phyloP scores from a whole-genome alignment of 768 basidiomycete genomes.

The Trametes meyenii region DNA sequence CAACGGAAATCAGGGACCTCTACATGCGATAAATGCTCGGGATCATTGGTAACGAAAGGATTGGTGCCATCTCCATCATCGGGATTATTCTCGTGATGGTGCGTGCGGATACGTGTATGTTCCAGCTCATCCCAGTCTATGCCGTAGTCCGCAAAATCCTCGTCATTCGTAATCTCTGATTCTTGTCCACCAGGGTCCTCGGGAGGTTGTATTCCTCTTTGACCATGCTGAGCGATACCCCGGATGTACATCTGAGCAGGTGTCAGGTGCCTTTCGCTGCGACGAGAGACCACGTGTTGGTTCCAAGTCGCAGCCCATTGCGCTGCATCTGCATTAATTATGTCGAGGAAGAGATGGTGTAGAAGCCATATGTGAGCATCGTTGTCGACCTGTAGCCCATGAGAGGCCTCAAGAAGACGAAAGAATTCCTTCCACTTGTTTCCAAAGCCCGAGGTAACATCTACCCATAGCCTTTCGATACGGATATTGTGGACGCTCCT shows the following conservation, averaged over 20 bases:
- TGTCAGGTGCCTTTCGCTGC: neutral
- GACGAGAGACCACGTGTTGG: neutral
- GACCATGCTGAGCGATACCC: neutral
- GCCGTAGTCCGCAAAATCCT: neutral
- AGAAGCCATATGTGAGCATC: conserved; percentile 33
- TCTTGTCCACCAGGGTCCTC: neutral
- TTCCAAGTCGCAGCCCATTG: conserved; percentile 1
- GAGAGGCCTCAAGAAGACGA: conserved; percentile 25
- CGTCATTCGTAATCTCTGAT: no score
- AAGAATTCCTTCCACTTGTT: conserved; percentile 35
- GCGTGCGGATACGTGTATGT: neutral
- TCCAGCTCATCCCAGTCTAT: neutral
- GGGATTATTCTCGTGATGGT: neutral
- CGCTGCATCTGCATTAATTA: conserved; percentile 20
- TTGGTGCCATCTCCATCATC: neutral
- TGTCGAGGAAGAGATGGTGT: conserved; percentile 26
- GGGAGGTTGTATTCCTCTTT: neutral
- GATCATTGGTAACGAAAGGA: neutral
- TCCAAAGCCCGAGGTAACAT: conserved; percentile 33
- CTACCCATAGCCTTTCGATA: conserved; percentile 36
- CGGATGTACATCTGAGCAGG: neutral
- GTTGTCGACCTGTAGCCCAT: conserved; percentile 27
- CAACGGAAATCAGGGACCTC: neutral
- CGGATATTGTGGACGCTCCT: conserved; percentile 33
- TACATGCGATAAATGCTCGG: neutral